Conservation (phyloP, 352 stramenopile species). For the Pythium insidiosum region DNA sequence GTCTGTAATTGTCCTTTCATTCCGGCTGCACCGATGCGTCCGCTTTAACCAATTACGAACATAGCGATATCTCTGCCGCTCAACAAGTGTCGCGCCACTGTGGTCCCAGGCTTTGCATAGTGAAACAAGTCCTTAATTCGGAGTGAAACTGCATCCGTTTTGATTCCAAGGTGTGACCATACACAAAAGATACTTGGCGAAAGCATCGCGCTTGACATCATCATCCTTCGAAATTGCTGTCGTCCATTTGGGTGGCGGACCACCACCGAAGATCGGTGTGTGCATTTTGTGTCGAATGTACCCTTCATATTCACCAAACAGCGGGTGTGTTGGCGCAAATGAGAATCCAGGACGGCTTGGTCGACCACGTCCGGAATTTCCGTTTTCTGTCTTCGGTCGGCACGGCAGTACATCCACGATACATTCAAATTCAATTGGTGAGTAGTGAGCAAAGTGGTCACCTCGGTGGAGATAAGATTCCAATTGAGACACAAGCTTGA, state of each 20-base stretch:
- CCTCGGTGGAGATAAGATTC: slow-evolving; percentile 1
- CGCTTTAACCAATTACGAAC: neutral
- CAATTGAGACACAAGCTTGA: neutral
- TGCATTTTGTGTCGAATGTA: slow-evolving; percentile 1
- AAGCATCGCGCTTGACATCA: neutral
- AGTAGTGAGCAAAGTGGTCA: neutral
- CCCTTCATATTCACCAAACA: neutral
- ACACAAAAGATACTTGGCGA: neutral
- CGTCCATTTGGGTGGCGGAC: slow-evolving; percentile 2
- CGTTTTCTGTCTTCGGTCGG: too few species aligned
- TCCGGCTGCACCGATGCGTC: neutral
- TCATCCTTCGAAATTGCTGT: neutral
- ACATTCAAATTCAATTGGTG: slow-evolving; percentile 2
- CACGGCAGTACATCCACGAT: slow-evolving; percentile 2
- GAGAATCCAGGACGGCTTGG: neutral
- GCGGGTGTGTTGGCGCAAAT: slow-evolving; percentile 2
- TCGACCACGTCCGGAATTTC: neutral
- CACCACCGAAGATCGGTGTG: slow-evolving; percentile 3
- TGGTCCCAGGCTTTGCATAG: slow-evolving; percentile 3
- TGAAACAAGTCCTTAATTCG: neutral
- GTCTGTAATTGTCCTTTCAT: slow-evolving; percentile 1
- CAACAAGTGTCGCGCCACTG: neutral
- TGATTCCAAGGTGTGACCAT: slow-evolving; percentile 1
- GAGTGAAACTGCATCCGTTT: neutral
- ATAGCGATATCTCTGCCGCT: slow-evolving; percentile 3